Conservation (phyloP, 768 basidiomycete species). For the Pulveroboletus sp. region DNA sequence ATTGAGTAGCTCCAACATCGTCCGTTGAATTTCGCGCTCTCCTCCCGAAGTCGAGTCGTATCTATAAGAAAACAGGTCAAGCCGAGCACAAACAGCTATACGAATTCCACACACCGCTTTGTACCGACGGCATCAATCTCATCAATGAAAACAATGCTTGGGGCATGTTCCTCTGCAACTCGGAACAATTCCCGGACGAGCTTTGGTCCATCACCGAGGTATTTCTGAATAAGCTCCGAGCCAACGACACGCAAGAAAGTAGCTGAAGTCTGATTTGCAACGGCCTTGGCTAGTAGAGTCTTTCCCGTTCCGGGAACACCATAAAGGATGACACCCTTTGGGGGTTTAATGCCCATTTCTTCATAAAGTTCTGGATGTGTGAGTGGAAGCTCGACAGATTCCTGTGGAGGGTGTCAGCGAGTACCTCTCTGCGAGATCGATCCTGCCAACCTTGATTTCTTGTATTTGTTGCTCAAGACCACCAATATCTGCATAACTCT, state of each 20-base stretch:
- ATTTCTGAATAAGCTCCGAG: slow-evolving; percentile 98
- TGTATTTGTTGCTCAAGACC: slow-evolving; percentile 96
- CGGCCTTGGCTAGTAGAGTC: slow-evolving; percentile 95
- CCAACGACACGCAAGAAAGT: slow-evolving; percentile 98
- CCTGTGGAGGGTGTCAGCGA: slow-evolving; percentile 42
- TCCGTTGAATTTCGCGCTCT: slow-evolving; percentile 98
- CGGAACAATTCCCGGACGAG: slow-evolving; percentile 96
- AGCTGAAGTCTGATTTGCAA: slow-evolving; percentile 97
- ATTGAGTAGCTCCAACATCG: slow-evolving; percentile 98
- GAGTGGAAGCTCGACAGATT: slow-evolving; percentile 96
- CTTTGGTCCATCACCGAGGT: slow-evolving; percentile 98
- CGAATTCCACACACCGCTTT: slow-evolving; percentile 67
- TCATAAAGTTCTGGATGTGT: slow-evolving; percentile 99
- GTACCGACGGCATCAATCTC: slow-evolving; percentile 99
- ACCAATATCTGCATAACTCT: slow-evolving; percentile 98
- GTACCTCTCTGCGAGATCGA: not conserved
- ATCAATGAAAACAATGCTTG: slow-evolving; percentile 99
- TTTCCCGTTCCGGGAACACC: slow-evolving; percentile 99
- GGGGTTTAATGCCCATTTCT: slow-evolving; percentile 99
- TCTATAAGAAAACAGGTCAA: slow-evolving; percentile 37
- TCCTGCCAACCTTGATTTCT: slow-evolving; percentile 84
- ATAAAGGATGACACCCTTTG: slow-evolving; percentile 98
- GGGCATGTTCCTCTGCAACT: slow-evolving; percentile 96
- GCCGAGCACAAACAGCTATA: not conserved
- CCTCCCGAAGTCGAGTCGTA: slow-evolving; percentile 99